These are phyloP conservation scores for Pseudogymnoascus sp. DNA, from an alignment of 2,329 filamentous ascomycete species.

Conservation along the genomic window DNA sequence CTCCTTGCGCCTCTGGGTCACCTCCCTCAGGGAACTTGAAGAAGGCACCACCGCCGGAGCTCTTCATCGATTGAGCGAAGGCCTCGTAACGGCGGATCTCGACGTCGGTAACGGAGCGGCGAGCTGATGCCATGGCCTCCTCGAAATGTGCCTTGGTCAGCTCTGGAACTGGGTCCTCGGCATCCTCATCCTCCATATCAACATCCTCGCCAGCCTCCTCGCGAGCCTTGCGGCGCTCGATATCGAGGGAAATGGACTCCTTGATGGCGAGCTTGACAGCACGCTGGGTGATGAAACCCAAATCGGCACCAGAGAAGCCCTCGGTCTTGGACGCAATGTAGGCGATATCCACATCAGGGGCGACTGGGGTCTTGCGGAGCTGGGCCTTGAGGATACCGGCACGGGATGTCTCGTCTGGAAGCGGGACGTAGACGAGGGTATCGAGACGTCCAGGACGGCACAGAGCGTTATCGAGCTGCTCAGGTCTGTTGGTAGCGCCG, in stretches of 20 bases:
- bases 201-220: slow-evolving; percentile 76
- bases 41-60: slow-evolving; percentile 86
- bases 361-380: slow-evolving; percentile 94
- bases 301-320: slow-evolving; percentile 98
- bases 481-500: slow-evolving; percentile 94
- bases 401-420: slow-evolving; percentile 87
- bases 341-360: slow-evolving; percentile 74
- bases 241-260: slow-evolving; percentile 82
- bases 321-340: slow-evolving; percentile 97
- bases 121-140: slow-evolving; percentile 93
- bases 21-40: slow-evolving; percentile 84
- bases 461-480: slow-evolving; percentile 95
- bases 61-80: slow-evolving; percentile 99
- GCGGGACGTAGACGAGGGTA: slow-evolving; percentile 94
- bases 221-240: slow-evolving; percentile 81
- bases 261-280: slow-evolving; percentile 99
- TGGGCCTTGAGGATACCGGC: slow-evolving; percentile 87
- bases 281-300: slow-evolving; percentile 97
- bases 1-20: slow-evolving; percentile 59
- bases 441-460: slow-evolving; percentile 98
- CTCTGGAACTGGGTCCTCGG: slow-evolving; percentile 89
- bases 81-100: slow-evolving; percentile 98
- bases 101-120: slow-evolving; percentile 89
- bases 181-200: slow-evolving; percentile 74
- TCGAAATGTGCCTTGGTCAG: slow-evolving; percentile 96